A percentile compares a stretch with the other conserved stretches of the same genome.
Conservation (phyloP, 805 yeast species). For the Wickerhamiella slavikovae region DNA sequence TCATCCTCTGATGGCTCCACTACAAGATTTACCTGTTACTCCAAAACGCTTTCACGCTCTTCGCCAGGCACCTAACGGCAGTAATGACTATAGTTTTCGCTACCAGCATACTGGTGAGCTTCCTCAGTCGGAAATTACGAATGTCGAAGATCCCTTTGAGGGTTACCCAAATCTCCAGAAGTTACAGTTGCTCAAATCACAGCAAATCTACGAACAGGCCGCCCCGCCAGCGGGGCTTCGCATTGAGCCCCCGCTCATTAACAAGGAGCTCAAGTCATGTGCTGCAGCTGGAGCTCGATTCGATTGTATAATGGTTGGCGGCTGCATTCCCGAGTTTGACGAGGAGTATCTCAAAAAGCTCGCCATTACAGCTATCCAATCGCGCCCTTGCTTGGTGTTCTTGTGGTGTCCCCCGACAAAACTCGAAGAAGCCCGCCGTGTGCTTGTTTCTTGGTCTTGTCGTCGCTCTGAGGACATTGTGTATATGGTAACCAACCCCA, state of each 20-base stretch:
- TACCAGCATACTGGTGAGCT: slow-evolving; percentile 40
- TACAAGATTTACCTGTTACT: too few relatives aligned
- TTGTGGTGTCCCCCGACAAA: slow-evolving; percentile 73
- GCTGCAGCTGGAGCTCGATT: slow-evolving; percentile 37
- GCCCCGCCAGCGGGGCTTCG: slow-evolving; percentile 48
- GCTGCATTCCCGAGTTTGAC: slow-evolving; percentile 50
- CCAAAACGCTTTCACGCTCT: slow-evolving; percentile 5
- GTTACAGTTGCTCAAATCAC: slow-evolving; percentile 41
- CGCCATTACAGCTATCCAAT: slow-evolving; percentile 52
- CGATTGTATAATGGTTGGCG: slow-evolving; percentile 86
- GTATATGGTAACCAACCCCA: slow-evolving; percentile 47
- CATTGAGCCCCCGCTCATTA: slow-evolving; percentile 30
- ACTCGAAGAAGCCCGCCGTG: slow-evolving; percentile 33
- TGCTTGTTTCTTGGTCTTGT: slow-evolving; percentile 36
- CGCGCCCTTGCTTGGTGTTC: slow-evolving; percentile 72
- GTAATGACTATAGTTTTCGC: slow-evolving; percentile 56
- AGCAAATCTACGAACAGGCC: slow-evolving; percentile 33
- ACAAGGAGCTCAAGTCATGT: slow-evolving; percentile 41
- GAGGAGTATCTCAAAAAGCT: slow-evolving; percentile 39
- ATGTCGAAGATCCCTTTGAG: slow-evolving; percentile 41
- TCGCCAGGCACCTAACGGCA: slow-evolving; percentile 17
- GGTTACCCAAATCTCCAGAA: slow-evolving; percentile 75
- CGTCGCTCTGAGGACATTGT: slow-evolving; percentile 81
- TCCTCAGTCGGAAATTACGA: slow-evolving; percentile 47
- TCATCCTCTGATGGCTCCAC: too few relatives aligned